phyloP scores from a whole-genome alignment of 805 yeast genomes.

The Ogataea glucozyma region DNA sequence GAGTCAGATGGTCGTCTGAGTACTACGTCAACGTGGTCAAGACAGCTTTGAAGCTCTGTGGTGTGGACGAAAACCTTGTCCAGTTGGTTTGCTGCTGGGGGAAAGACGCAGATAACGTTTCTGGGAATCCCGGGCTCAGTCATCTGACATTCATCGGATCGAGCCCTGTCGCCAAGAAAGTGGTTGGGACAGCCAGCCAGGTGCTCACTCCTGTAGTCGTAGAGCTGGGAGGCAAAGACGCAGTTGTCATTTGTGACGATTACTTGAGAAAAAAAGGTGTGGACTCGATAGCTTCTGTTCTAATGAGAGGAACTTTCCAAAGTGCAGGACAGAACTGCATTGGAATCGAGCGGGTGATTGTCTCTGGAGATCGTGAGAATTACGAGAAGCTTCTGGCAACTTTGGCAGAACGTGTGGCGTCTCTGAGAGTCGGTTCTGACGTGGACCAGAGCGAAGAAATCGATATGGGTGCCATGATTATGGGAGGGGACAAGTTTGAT shows the following conservation, averaged over 20 bases:
- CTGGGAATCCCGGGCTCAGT: conserved; percentile 76
- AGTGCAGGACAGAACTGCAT: conserved; percentile 98
- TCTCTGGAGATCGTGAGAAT: conserved; percentile 56
- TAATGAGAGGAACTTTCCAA: conserved; percentile 95
- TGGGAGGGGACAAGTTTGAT: conserved; percentile 67
- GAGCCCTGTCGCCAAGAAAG: conserved; percentile 89
- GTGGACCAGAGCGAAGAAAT: conserved; percentile 88
- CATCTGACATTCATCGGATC: conserved; percentile 97
- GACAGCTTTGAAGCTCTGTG: conserved; percentile 70
- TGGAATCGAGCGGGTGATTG: conserved; percentile 93
- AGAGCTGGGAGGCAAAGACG: conserved; percentile 96
- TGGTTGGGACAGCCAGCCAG: conserved; percentile 77
- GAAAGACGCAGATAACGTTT: conserved; percentile 85
- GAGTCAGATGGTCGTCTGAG: conserved; percentile 91
- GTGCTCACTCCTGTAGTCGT: conserved; percentile 93
- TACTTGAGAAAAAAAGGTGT: conserved; percentile 50
- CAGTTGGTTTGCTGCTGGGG: conserved; percentile 83
- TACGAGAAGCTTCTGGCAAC: conserved; percentile 64
- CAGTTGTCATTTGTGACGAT: conserved; percentile 84
- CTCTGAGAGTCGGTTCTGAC: conserved; percentile 81
- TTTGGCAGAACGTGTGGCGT: conserved; percentile 56
- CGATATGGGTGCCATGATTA: conserved; percentile 96
- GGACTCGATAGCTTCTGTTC: conserved; percentile 65
- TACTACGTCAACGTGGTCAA: conserved; percentile 74
- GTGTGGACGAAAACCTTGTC: conserved; percentile 76